Percentiles rank a stretch among this genome's conserved stretches.
phyloP scores from a whole-genome alignment of 768 basidiomycete species.

The Suillus fuscotomentosus region DNA sequence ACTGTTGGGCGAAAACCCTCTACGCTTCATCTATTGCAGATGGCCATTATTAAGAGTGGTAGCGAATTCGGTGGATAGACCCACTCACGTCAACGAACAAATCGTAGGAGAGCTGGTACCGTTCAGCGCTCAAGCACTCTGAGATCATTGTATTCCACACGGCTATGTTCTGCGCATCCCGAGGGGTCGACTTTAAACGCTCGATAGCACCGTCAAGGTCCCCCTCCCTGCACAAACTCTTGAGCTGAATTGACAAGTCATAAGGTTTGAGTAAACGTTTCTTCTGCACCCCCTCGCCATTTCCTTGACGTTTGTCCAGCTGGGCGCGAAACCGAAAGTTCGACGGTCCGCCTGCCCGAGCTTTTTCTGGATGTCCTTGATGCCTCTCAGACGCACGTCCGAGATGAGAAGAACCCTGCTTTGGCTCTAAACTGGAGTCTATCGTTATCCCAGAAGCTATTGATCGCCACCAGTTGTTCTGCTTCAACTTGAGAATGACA shows the following conservation, averaged over 20 bases:
- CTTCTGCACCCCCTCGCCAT: conserved; percentile 1
- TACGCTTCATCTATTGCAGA: conserved; percentile 71
- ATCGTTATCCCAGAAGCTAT: conserved; percentile 1
- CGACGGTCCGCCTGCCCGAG: not conserved
- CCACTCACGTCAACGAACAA: conserved; percentile 65
- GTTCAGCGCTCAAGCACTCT: conserved; percentile 54
- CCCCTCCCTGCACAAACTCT: conserved; percentile 52
- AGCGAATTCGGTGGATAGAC: conserved; percentile 13
- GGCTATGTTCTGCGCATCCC: conserved; percentile 69
- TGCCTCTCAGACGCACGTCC: conserved; percentile 7
- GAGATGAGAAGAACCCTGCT: not conserved
- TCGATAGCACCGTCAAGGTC: conserved; percentile 61
- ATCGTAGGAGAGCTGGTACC: conserved; percentile 59
- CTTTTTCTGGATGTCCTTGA: conserved; percentile 6
- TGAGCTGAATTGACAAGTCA: conserved; percentile 57
- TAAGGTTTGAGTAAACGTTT: conserved; percentile 55
- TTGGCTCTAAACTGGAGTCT: conserved; percentile 1
- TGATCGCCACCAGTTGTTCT: not conserved
- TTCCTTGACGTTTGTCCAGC: conserved; percentile 1
- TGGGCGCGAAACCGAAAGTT: not conserved
- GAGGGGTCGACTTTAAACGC: conserved; percentile 66
- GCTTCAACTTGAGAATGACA: conserved; percentile 1
- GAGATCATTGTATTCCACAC: conserved; percentile 83
- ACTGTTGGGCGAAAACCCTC: conserved; percentile 68
- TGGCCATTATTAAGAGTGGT: conserved; percentile 3